Base-by-base conservation (phyloP, 768 basidiomycete species). In the Xerocomellus intermedius region DNA sequence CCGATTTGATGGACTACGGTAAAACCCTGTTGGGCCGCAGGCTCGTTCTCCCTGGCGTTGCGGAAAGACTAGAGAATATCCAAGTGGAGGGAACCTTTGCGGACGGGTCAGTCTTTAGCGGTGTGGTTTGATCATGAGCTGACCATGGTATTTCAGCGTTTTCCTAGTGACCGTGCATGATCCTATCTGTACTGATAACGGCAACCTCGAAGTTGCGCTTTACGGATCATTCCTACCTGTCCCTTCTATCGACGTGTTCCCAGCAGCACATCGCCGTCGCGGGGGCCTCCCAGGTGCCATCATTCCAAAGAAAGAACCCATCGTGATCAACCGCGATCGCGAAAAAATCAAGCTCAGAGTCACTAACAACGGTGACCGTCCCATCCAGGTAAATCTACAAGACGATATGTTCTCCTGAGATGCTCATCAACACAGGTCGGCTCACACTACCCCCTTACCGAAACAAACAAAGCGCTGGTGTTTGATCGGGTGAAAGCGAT, bases 101-200 rank as follows among this genome's bases (percentile, higher is more conserved):
- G 8, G 94, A 94, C 59, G 90, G 90, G 94, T 91, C 63, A 41
- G 81, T 65, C 9, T 50, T 21, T 28, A 19, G n/a, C 52, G 26
- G 32, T 24, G 21, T 30, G 13, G 14, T 36, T 14, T 32, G 22
- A 36, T 52, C 50, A 3, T 16, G 7, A 24, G 46, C 35, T 53
- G 26, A 48, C 38, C 37, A 13, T 32, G n/a, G 44, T 22, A 13
- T 52, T 44, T 30, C 50, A 63, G 66, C 1, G 89, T 93, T 0
- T 99, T 98, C 74, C 81, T 99, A n/a, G 95, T 98, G 36, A 96
- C 96, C 1, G 92, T 98, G 1, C 95, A 98, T 65, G 89, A 96
- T 63, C 96, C 97, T 19, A 87, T 99, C 58, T 92, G 88, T 68
- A 86, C 92, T 0, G 85, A 92, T 55, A 72, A 80, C 38, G 93